A percentile compares a stretch with the other conserved stretches of the same genome.
These are phyloP conservation scores for Blastobotrys ciferrii DNA, from an alignment of 1,139 yeast genomes.

Conservation along the genomic window DNA sequence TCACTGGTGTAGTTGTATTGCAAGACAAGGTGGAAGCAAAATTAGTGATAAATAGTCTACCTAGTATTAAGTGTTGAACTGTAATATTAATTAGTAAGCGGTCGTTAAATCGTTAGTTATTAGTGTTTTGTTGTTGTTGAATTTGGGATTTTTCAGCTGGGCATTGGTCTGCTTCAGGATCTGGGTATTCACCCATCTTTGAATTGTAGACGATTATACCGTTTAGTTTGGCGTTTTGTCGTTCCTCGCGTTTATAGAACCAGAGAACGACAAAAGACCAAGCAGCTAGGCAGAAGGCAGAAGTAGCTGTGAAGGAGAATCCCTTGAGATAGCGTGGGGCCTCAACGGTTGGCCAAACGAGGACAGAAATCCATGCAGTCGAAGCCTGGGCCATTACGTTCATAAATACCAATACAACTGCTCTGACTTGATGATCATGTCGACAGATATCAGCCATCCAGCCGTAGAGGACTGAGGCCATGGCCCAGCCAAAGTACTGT, in stretches of 20 bases:
- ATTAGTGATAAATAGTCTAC: too few species aligned
- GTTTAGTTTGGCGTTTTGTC: conserved; percentile 43
- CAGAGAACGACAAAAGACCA: conserved; percentile 58
- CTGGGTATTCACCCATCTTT: conserved; percentile 18
- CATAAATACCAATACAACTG: conserved; percentile 41
- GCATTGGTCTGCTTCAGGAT: conserved; percentile 5
- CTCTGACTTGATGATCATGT: conserved; percentile 42
- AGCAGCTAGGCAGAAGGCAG: conserved; percentile 49
- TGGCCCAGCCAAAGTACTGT: conserved; percentile 39
- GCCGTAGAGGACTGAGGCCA: conserved; percentile 42
- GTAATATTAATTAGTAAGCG: background rate
- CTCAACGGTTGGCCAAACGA: conserved; percentile 54
- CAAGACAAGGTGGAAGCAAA: too few species aligned
- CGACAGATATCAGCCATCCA: conserved; percentile 40
- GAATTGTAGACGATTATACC: conserved; percentile 20
- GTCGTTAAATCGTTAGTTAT: conserved; percentile 4
- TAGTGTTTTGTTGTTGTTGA: conserved; percentile 3
- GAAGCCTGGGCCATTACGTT: conserved; percentile 45
- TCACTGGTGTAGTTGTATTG: too few species aligned
- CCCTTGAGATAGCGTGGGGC: conserved; percentile 53
- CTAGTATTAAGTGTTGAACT: conserved; percentile 9
- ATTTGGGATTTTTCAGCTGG: background rate
- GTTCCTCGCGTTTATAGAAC: conserved; percentile 59
- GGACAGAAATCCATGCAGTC: conserved; percentile 39
- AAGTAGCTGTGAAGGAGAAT: conserved; percentile 51